Conservation (phyloP, 441 rosid species). For the Theobroma grandiflorum region DNA sequence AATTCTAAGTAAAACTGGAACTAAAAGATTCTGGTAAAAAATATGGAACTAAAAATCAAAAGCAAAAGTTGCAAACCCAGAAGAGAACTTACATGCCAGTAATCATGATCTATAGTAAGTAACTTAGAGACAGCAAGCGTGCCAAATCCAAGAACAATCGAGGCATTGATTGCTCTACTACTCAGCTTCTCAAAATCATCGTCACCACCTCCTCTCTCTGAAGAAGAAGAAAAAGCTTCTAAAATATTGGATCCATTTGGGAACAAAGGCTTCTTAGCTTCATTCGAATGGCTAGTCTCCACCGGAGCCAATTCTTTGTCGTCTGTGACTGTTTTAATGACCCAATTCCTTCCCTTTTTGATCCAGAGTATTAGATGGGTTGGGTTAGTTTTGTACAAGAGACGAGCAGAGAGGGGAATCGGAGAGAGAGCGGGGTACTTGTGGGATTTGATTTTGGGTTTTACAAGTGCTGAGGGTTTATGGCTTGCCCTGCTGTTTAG, state of each 20-base stretch:
- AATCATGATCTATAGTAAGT: constrained; percentile 88
- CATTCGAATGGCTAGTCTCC: constrained; percentile 32
- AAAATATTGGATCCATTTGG: constrained; percentile 39
- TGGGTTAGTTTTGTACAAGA: constrained; percentile 22
- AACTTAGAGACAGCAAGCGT: constrained; percentile 78
- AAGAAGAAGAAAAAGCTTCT: constrained; percentile 30
- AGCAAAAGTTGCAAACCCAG: constrained; percentile 11
- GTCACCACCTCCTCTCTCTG: constrained; percentile 27
- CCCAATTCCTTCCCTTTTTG: constrained; percentile 42
- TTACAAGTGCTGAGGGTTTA: constrained; percentile 24
- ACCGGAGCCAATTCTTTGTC: constrained; percentile 58
- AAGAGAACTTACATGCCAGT: constrained; percentile 86
- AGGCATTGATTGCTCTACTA: constrained; percentile 72
- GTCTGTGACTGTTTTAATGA: constrained; percentile 54
- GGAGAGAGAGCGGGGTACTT: constrained; percentile 19
- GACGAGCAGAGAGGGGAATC: constrained; percentile 24
- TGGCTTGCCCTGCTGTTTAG: constrained; percentile 31
- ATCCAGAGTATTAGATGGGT: constrained; percentile 30
- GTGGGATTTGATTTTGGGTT: constrained; percentile 27
- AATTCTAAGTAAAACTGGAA: background rate
- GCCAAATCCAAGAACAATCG: constrained; percentile 84
- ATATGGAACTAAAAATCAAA: background rate
- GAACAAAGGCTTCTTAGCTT: constrained; percentile 23
- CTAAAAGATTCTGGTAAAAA: background rate
- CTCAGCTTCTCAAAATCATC: constrained; percentile 49